These are phyloP conservation scores for Phytophthora podocarpi DNA, from an alignment of 352 stramenopile genomes.

Conservation along the genomic window DNA sequence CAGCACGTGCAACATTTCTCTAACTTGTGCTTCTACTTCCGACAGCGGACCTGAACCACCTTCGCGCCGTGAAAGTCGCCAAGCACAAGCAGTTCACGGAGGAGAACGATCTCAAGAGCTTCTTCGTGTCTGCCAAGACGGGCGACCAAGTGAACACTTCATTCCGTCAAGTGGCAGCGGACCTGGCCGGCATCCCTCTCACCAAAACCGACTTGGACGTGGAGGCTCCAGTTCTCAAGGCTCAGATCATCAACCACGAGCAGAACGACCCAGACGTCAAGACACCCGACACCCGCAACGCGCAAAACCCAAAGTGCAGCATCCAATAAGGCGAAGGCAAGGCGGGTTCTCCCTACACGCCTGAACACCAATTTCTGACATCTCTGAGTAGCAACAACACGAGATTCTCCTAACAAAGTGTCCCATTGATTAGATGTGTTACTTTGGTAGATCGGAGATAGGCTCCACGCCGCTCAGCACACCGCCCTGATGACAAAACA, in stretches of 20 bases:
- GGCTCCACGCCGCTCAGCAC: background rate
- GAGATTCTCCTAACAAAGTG: slow-evolving; percentile 84
- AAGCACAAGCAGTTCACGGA: slow-evolving; percentile 94
- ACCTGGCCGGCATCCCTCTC: slow-evolving; percentile 85
- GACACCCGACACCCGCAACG: slow-evolving; percentile 59
- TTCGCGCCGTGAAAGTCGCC: slow-evolving; percentile 85
- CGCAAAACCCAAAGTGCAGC: slow-evolving; percentile 52
- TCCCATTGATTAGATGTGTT: slow-evolving; percentile 77
- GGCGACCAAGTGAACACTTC: slow-evolving; percentile 91
- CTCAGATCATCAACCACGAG: slow-evolving; percentile 93
- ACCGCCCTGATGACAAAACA: too few species aligned
- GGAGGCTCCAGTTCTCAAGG: slow-evolving; percentile 85
- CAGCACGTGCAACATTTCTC: too few species aligned
- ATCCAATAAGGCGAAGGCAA: slow-evolving; percentile 42
- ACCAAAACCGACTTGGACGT: slow-evolving; percentile 87
- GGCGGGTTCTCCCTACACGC: too few species aligned
- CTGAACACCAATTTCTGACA: slow-evolving; percentile 1
- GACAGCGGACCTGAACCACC: slow-evolving; percentile 90
- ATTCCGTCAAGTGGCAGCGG: slow-evolving; percentile 86
- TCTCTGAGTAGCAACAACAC: background rate
- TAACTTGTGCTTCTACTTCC: background rate
- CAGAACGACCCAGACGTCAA: slow-evolving; percentile 91
- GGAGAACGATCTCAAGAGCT: slow-evolving; percentile 93
- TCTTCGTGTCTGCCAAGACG: slow-evolving; percentile 94
- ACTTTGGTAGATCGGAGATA: slow-evolving; percentile 39